Percentiles rank a stretch among this genome's conserved stretches.
Conservation (phyloP, 306 rosid genomes). For the Trichosanthes truncata region DNA sequence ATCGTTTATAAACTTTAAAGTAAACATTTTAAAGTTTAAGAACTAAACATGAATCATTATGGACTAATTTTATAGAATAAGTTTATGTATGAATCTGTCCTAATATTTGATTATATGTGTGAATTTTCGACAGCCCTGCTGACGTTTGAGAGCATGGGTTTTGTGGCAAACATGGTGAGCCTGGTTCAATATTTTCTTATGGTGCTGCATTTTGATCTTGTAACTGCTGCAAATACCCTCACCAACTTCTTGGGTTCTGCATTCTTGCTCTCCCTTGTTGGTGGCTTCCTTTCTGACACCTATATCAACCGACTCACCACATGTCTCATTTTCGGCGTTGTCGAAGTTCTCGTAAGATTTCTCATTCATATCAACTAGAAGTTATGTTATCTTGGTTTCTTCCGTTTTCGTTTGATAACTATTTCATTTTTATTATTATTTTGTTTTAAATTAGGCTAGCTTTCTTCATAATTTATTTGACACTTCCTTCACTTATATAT, state of each 20-base stretch:
- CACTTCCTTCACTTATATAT: too few relatives aligned
- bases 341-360: conserved; percentile 46
- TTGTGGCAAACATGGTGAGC: conserved; percentile 78
- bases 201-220: conserved; percentile 52
- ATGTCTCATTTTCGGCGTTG: conserved; percentile 48
- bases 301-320: conserved; percentile 57
- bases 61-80: too few relatives aligned
- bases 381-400: too few relatives aligned
- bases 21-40: too few relatives aligned
- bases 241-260: conserved; percentile 77
- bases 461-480: too few relatives aligned
- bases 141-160: conserved; percentile 78
- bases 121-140: conserved; percentile 29
- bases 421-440: neutral
- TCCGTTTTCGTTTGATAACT: neutral
- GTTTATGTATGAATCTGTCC: too few relatives aligned
- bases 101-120: neutral
- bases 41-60: too few relatives aligned
- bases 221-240: conserved; percentile 62
- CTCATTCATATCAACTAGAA: neutral
- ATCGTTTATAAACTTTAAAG: too few relatives aligned
- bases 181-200: conserved; percentile 46
- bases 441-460: too few relatives aligned
- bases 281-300: conserved; percentile 82
- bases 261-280: conserved; percentile 59